A percentile compares a stretch with the other conserved stretches of the same genome.
These are phyloP conservation scores for Artemisia argyi DNA, from an alignment of 129 eudicot genomes.

Conservation along the genomic window DNA sequence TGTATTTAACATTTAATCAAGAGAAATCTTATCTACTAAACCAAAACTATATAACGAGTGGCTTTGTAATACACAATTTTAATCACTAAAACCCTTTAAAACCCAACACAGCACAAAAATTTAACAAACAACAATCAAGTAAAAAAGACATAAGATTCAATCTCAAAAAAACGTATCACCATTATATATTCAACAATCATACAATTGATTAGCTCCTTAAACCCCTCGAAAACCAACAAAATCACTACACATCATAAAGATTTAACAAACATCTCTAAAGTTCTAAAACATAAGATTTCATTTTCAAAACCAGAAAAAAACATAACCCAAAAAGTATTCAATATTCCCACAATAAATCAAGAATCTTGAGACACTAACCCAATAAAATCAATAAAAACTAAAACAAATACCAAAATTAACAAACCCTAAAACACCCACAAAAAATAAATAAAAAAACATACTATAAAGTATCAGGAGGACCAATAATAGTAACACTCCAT, in stretches of 20 bases:
- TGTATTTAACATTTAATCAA: too few species aligned
- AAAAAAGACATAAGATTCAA: too few species aligned
- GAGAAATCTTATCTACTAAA: too few species aligned
- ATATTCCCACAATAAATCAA: constrained; percentile 1
- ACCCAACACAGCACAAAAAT: too few species aligned
- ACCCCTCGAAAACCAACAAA: constrained; percentile 12
- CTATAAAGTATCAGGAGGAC: constrained; percentile 61
- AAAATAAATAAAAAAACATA: constrained; percentile 6
- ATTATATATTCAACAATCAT: neutral
- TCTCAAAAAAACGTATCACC: too few species aligned
- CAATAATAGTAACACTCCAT: constrained; percentile 65
- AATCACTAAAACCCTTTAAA: too few species aligned
- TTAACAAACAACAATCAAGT: too few species aligned
- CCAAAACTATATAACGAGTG: too few species aligned
- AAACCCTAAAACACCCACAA: neutral
- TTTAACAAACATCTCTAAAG: neutral
- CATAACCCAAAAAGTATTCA: neutral
- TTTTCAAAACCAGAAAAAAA: neutral
- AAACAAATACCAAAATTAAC: neutral
- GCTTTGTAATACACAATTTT: too few species aligned
- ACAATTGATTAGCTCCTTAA: too few species aligned
- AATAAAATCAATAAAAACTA: too few species aligned
- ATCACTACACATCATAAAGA: neutral
- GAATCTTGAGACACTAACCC: neutral
- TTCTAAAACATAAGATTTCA: neutral